Evolutionary conservation across 805 yeast genomes (phyloP).

Genomic region (Myxozyma sirexii): DNA sequence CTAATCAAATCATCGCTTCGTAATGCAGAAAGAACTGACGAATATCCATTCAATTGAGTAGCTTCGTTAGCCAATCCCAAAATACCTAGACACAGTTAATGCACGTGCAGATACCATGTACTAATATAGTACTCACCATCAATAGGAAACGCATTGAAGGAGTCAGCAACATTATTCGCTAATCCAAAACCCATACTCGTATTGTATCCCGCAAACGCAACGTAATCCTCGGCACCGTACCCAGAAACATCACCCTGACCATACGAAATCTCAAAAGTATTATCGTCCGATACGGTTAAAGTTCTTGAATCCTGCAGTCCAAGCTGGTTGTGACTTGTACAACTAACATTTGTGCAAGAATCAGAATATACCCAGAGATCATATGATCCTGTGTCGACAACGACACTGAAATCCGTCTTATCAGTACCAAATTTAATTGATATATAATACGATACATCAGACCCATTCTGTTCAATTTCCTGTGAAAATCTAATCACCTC

Average conservation of each 20-base stretch:
- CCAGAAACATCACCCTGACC: slow-evolving; percentile 60
- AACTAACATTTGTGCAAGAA: slow-evolving; percentile 52
- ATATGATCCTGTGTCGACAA: slow-evolving; percentile 68
- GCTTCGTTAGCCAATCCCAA: slow-evolving; percentile 59
- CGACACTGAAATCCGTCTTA: slow-evolving; percentile 49
- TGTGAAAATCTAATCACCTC: slow-evolving; percentile 8
- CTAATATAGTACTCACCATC: slow-evolving; percentile 44
- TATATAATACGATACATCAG: slow-evolving; percentile 40
- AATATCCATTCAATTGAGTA: slow-evolving; percentile 42
- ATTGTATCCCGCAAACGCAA: slow-evolving; percentile 46
- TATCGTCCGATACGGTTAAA: slow-evolving; percentile 22
- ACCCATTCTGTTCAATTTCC: slow-evolving; percentile 35
- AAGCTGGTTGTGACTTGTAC: slow-evolving; percentile 42
- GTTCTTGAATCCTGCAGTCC: slow-evolving; percentile 28
- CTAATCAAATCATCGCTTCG: slow-evolving; percentile 35
- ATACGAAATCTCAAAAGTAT: slow-evolving; percentile 54
- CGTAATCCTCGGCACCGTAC: slow-evolving; percentile 46
- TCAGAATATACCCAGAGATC: slow-evolving; percentile 64
- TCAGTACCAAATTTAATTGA: slow-evolving; percentile 36
- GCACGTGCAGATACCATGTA: neutral
- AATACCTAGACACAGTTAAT: slow-evolving; percentile 44
- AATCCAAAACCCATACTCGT: slow-evolving; percentile 52
- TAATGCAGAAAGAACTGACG: slow-evolving; percentile 38
- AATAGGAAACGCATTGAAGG: slow-evolving; percentile 55
- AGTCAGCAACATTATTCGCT: slow-evolving; percentile 55